phyloP scores from a whole-genome alignment of 805 yeast genomes.

The Metschnikowia kunwiensis region DNA sequence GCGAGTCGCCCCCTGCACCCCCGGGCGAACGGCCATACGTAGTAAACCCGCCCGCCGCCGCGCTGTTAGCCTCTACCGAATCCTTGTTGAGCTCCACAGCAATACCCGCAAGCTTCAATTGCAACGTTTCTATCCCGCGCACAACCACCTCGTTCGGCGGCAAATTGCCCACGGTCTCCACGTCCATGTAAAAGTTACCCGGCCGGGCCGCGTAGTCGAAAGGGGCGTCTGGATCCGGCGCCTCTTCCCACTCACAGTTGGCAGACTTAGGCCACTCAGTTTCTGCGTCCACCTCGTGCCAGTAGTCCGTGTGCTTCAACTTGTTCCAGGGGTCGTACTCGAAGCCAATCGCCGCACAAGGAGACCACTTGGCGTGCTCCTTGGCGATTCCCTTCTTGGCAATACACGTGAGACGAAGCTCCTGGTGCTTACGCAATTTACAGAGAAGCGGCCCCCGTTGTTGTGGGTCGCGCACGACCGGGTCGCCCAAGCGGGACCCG shows the following conservation, averaged over 20 bases:
- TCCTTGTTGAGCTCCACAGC: slow-evolving; percentile 61
- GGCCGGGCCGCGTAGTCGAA: slow-evolving; percentile 87
- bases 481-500: slow-evolving; percentile 64
- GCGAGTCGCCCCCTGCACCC: slow-evolving; percentile 34
- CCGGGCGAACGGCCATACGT: slow-evolving; percentile 45
- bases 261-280: slow-evolving; percentile 91
- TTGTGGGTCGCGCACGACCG: slow-evolving; percentile 75
- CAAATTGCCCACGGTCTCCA: slow-evolving; percentile 89
- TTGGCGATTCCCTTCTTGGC: slow-evolving; percentile 97
- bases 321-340: slow-evolving; percentile 99
- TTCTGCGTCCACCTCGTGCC: slow-evolving; percentile 90
- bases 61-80: slow-evolving; percentile 37
- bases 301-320: slow-evolving; percentile 88
- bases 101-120: slow-evolving; percentile 86
- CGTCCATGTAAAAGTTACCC: slow-evolving; percentile 75
- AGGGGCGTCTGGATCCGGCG: slow-evolving; percentile 80
- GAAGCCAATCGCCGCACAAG: slow-evolving; percentile 91
- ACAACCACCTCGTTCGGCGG: slow-evolving; percentile 86
- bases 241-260: slow-evolving; percentile 95
- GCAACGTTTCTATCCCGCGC: slow-evolving; percentile 80
- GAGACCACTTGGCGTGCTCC: slow-evolving; percentile 99
- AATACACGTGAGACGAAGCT: slow-evolving; percentile 80
- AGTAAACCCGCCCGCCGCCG: slow-evolving; percentile 47
- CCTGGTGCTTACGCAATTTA: slow-evolving; percentile 90
- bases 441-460: slow-evolving; percentile 87